These are phyloP conservation scores for Leccinum obscurum DNA, from an alignment of 768 basidiomycete genomes.

Conservation along the genomic window DNA sequence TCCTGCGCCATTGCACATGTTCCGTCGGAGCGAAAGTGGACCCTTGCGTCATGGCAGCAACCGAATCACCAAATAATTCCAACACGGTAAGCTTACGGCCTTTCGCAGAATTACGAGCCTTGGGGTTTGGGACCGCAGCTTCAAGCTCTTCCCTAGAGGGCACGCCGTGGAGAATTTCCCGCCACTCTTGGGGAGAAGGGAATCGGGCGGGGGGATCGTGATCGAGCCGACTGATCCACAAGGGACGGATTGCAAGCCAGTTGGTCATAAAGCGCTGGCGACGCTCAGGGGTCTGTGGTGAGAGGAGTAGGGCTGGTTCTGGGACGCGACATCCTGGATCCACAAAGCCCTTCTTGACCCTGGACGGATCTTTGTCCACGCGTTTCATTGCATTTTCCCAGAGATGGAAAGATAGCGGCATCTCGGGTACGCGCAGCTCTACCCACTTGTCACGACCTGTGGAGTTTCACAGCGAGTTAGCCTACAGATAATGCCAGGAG, in stretches of 20 bases:
- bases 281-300: neutral
- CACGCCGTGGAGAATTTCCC: neutral
- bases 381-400: neutral
- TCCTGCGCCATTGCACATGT: neutral
- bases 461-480: no score
- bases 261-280: constrained; percentile 6
- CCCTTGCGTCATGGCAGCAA: neutral
- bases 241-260: constrained; percentile 9
- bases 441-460: neutral
- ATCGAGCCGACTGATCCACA: constrained; percentile 11
- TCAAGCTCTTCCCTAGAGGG: no score
- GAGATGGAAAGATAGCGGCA: neutral
- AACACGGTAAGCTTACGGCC: neutral
- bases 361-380: neutral
- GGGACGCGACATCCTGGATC: constrained; percentile 6
- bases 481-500: no score
- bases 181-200: neutral
- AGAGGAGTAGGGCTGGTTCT: constrained; percentile 1
- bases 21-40: neutral
- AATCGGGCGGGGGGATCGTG: neutral
- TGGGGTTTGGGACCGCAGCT: neutral
- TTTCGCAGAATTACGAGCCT: no score
- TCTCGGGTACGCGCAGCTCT: neutral
- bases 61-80: constrained; percentile 6
- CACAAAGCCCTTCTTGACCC: neutral